phyloP scores from a whole-genome alignment of 139 green algal species.

The Picochlorum costavermella region DNA sequence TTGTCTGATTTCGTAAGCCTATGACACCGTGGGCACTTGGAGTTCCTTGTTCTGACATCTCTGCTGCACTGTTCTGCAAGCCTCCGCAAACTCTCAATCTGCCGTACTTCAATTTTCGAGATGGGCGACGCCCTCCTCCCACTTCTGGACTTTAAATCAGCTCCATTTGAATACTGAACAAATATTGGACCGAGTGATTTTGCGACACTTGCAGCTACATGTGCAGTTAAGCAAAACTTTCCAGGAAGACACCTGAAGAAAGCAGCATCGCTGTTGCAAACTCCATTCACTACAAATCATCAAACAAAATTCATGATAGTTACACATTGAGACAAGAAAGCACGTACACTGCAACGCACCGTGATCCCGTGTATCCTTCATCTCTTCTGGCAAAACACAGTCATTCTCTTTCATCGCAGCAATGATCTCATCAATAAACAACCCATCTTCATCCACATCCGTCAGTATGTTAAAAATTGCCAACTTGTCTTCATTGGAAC shows the following conservation, averaged over 20 bases:
- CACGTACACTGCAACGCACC: neutral
- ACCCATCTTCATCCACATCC: conserved; percentile 21
- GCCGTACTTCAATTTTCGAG: conserved; percentile 6
- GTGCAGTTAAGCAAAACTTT: conserved; percentile 33
- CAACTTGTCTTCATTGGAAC: conserved; percentile 43
- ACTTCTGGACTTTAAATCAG: neutral
- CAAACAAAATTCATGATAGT: too few relatives aligned
- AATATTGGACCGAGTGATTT: too few relatives aligned
- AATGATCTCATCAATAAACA: conserved; percentile 20
- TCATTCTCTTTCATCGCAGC: conserved; percentile 18
- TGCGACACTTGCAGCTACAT: conserved; percentile 7
- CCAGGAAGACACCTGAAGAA: conserved; percentile 36
- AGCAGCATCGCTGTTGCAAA: conserved; percentile 36
- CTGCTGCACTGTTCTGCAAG: conserved; percentile 4
- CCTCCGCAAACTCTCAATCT: conserved; percentile 13
- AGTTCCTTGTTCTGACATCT: conserved; percentile 29
- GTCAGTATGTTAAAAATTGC: conserved; percentile 39
- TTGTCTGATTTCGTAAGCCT: conserved; percentile 30
- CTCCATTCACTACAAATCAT: conserved; percentile 11
- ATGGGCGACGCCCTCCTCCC: neutral
- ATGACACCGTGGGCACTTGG: conserved; percentile 48
- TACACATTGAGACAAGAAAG: too few relatives aligned
- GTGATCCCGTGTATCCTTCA: conserved; percentile 25
- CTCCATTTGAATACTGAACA: neutral
- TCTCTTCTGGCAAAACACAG: conserved; percentile 24